Conservation (phyloP, 768 basidiomycete genomes). For the Tylopilus subfusipes region DNA sequence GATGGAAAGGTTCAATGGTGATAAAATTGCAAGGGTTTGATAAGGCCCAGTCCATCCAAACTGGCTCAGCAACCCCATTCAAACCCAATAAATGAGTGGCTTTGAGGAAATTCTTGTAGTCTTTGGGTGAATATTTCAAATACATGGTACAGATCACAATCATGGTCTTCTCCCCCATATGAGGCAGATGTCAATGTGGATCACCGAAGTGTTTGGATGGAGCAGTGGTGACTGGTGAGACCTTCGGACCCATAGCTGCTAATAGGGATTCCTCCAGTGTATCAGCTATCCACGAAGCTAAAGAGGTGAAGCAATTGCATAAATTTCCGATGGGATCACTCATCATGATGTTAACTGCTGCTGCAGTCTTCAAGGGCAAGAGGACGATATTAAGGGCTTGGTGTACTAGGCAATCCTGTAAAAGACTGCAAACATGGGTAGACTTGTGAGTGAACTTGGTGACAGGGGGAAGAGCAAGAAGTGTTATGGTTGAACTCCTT, state of each 20-base stretch:
- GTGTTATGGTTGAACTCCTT: too few species aligned
- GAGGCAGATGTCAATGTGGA: too few species aligned
- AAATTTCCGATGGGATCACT: background rate
- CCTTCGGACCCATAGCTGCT: too few species aligned
- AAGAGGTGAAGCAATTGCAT: background rate
- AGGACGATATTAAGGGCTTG: background rate
- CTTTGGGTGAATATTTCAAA: background rate
- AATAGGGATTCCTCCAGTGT: background rate
- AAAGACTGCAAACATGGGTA: background rate
- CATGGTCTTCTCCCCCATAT: too few species aligned
- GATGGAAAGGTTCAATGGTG: background rate
- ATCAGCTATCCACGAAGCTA: background rate
- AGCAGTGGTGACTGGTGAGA: too few species aligned
- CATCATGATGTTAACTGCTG: background rate
- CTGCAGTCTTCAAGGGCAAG: background rate
- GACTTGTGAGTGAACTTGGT: constrained; percentile 8
- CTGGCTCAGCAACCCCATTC: background rate
- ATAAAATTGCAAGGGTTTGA: background rate
- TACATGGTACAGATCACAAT: background rate
- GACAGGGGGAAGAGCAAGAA: constrained; percentile 2
- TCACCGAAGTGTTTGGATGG: too few species aligned
- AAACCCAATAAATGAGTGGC: background rate
- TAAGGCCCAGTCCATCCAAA: background rate
- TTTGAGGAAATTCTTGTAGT: too few species aligned
- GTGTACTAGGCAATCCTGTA: background rate